Percentiles rank a stretch among this genome's conserved stretches.
Conservation (phyloP, 2,329 filamentous ascomycete species). For the Fusarium nodosum region DNA sequence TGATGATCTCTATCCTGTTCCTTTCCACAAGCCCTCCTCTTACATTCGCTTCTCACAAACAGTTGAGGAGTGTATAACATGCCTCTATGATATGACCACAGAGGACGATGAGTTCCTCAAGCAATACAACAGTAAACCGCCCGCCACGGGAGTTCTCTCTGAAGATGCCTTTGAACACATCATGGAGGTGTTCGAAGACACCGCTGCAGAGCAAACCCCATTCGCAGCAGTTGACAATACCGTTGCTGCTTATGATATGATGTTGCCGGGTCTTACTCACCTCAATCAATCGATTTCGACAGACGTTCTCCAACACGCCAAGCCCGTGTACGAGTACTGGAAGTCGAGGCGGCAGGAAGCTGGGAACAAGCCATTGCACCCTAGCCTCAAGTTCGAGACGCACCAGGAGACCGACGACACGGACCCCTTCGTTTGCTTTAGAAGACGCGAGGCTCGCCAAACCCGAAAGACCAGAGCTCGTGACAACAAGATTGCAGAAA, state of each 20-base stretch:
- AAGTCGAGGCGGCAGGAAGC: conserved; percentile 75
- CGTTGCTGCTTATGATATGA: conserved; percentile 80
- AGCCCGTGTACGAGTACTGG: conserved; percentile 92
- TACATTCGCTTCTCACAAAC: conserved; percentile 99
- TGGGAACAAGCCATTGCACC: conserved; percentile 80
- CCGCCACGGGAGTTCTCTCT: conserved; percentile 74
- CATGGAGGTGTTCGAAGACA: conserved; percentile 95
- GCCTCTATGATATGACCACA: conserved; percentile 92
- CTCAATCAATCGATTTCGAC: conserved; percentile 60
- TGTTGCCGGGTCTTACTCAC: conserved; percentile 75
- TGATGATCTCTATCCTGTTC: conserved; percentile 85
- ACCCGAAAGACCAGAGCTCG: conserved; percentile 94
- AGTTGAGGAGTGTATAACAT: conserved; percentile 93
- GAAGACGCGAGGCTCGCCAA: conserved; percentile 91
- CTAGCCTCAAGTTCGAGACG: conserved; percentile 91
- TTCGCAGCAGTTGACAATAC: conserved; percentile 92
- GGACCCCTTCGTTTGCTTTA: conserved; percentile 98
- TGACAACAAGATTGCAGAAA: conserved; percentile 94
- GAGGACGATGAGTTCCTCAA: conserved; percentile 90
- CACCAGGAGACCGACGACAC: conserved; percentile 94
- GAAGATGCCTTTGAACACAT: conserved; percentile 95
- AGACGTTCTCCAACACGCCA: conserved; percentile 69
- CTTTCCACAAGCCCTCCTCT: conserved; percentile 86
- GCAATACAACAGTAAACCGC: conserved; percentile 83
- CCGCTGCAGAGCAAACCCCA: conserved; percentile 84